Percentiles rank a stretch among this genome's conserved stretches.
These are phyloP conservation scores for Aurantiochytrium sp. DNA, from an alignment of 108 stramenopile genomes.

Conservation along the genomic window DNA sequence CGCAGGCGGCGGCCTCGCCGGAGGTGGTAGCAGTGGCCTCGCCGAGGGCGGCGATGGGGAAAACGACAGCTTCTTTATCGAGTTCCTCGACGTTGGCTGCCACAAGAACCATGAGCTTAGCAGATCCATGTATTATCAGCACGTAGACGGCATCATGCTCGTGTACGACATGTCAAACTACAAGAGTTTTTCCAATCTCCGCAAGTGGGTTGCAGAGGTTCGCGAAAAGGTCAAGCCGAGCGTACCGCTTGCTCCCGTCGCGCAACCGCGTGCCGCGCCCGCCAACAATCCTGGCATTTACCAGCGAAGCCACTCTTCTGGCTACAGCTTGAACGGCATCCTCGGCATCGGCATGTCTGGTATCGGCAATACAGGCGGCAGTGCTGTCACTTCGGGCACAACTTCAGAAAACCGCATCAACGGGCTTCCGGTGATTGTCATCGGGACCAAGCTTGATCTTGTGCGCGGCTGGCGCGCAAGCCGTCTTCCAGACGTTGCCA, in stretches of 20 bases:
- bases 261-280: not conserved
- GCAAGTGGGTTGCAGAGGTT: not conserved
- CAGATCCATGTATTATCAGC: not conserved
- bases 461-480: not conserved
- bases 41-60: not conserved
- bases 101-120: not conserved
- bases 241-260: not conserved
- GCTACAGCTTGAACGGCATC: not conserved
- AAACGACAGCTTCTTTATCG: not conserved
- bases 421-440: not conserved
- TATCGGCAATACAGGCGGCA: not conserved
- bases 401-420: not conserved
- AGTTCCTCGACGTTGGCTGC: constrained; percentile 10
- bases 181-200: not conserved
- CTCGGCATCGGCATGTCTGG: not conserved
- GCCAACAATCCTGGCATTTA: not conserved
- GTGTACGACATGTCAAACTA: constrained; percentile 9
- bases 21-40: not conserved
- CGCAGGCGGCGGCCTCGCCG: not conserved
- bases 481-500: not conserved
- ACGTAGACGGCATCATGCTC: not conserved
- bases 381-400: not conserved
- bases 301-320: not conserved
- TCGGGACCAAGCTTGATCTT: not conserved
- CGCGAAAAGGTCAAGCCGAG: not conserved